phyloP scores from a whole-genome alignment of 2,329 filamentous ascomycete species.

The Penicillium expansum region DNA sequence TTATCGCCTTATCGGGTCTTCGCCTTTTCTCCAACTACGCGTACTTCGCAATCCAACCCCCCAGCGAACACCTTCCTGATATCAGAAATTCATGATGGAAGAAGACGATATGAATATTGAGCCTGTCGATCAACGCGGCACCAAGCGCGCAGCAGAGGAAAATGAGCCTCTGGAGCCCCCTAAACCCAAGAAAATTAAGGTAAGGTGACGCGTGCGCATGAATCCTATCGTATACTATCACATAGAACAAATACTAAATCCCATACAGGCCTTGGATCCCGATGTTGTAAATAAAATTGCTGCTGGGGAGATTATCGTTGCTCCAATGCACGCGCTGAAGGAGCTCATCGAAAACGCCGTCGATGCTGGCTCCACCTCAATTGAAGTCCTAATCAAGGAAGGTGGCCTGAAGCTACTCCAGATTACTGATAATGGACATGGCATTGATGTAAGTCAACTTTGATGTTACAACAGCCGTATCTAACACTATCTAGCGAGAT shows the following conservation, averaged over 20 bases:
- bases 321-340: conserved; percentile 92
- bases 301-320: conserved; percentile 96
- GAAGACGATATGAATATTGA: conserved; percentile 48
- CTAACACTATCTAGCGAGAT: conserved; percentile 62
- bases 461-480: not conserved
- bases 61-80: not conserved
- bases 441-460: conserved; percentile 70
- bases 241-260: not conserved
- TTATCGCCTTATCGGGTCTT: conserved; percentile 25
- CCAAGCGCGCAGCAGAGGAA: conserved; percentile 53
- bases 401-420: conserved; percentile 92
- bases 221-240: not conserved
- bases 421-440: conserved; percentile 95
- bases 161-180: conserved; percentile 28
- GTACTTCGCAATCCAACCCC: not conserved
- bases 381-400: conserved; percentile 92
- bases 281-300: conserved; percentile 99
- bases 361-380: conserved; percentile 87
- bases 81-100: conserved; percentile 27
- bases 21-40: conserved; percentile 17
- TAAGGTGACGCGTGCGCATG: conserved; percentile 10
- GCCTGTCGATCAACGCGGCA: conserved; percentile 36
- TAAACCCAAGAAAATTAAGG: conserved; percentile 51
- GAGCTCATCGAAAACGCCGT: conserved; percentile 96
- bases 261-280: conserved; percentile 72